Conservation (phyloP, 2,329 filamentous ascomycete genomes). For the Niveomyces coronatus region DNA sequence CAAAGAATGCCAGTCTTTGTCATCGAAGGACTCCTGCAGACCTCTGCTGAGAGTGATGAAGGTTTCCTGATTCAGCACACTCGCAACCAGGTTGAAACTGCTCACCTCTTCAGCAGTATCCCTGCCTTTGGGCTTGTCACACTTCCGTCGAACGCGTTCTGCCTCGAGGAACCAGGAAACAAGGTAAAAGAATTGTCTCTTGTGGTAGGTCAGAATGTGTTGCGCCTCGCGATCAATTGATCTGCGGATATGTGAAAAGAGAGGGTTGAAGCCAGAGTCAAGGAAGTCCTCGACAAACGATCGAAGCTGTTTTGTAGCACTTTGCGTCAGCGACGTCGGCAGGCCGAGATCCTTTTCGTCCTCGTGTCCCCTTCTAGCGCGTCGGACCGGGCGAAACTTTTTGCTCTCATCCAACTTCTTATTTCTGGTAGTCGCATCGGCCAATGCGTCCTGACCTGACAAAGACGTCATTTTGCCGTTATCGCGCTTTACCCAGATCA, state of each 20-base stretch:
- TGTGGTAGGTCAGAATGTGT: constrained; percentile 66
- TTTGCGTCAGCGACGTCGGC: constrained; percentile 56
- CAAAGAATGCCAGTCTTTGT: constrained; percentile 79
- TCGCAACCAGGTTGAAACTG: constrained; percentile 78
- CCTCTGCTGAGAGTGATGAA: constrained; percentile 80
- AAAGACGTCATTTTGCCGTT: constrained; percentile 77
- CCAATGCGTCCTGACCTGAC: constrained; percentile 77
- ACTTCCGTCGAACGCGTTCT: constrained; percentile 60
- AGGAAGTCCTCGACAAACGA: constrained; percentile 87
- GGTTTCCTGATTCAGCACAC: constrained; percentile 87
- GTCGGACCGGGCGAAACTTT: constrained; percentile 74
- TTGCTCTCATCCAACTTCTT: constrained; percentile 87
- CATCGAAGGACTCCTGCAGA: constrained; percentile 69
- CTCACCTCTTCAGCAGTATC: constrained; percentile 45
- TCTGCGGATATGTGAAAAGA: constrained; percentile 76
- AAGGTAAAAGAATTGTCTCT: constrained; percentile 83
- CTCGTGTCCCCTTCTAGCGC: constrained; percentile 49
- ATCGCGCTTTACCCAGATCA: constrained; percentile 90
- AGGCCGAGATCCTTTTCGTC: constrained; percentile 68
- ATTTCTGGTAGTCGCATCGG: constrained; percentile 60
- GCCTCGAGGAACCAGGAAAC: constrained; percentile 88
- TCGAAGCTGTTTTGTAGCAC: constrained; percentile 67
- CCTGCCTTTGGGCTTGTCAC: constrained; percentile 43
- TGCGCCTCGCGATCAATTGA: constrained; percentile 84
- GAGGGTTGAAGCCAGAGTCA: constrained; percentile 88